A percentile compares a stretch with the other conserved stretches of the same genome.
These are phyloP conservation scores for Phanerochaete sordida DNA, from an alignment of 768 basidiomycete genomes.

Conservation along the genomic window DNA sequence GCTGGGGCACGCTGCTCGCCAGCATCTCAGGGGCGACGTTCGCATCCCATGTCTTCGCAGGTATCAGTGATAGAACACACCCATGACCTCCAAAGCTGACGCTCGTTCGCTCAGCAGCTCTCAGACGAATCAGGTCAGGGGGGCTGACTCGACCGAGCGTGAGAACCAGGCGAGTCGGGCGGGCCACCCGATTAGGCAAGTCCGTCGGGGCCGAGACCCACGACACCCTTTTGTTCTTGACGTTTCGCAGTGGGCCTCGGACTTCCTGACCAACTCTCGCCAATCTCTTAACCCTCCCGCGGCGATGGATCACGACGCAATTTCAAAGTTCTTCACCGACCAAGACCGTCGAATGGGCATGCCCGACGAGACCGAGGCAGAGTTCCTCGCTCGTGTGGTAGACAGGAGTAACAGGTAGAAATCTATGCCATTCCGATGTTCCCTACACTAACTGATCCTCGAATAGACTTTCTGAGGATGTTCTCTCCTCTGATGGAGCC, in stretches of 20 bases:
- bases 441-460: too few relatives aligned
- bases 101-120: too few relatives aligned
- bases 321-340: conserved; percentile 50
- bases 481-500: too few relatives aligned
- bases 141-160: neutral
- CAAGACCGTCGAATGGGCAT: conserved; percentile 46
- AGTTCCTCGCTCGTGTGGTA: neutral
- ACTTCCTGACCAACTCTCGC: neutral
- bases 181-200: neutral
- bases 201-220: conserved; percentile 20
- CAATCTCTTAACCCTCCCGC: neutral
- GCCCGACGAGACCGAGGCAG: neutral
- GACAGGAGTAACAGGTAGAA: too few relatives aligned
- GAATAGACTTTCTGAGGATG: too few relatives aligned
- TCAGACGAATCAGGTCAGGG: too few relatives aligned
- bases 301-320: conserved; percentile 2
- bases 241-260: neutral
- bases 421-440: too few relatives aligned
- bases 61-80: too few relatives aligned
- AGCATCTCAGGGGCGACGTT: too few relatives aligned
- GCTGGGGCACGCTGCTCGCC: too few relatives aligned
- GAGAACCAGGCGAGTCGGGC: neutral
- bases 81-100: too few relatives aligned
- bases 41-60: too few relatives aligned
- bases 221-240: neutral